A percentile compares a stretch with the other conserved stretches of the same genome.
phyloP scores from a whole-genome alignment of 106 monocot species.

The Posidonia australis region DNA sequence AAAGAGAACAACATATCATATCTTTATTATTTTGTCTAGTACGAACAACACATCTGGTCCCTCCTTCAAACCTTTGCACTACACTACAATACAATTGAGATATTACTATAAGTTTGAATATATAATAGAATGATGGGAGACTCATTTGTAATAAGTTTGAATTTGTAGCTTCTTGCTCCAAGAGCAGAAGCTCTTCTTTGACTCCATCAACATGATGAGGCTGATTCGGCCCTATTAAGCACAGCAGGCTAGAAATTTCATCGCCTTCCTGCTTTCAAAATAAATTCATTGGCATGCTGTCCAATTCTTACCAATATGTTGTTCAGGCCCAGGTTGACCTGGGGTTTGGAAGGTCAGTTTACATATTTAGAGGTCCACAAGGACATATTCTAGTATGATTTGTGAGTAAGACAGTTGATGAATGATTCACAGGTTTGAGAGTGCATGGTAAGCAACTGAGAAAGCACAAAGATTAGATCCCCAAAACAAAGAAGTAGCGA shows the following conservation, averaged over 20 bases:
- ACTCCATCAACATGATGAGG: conserved; percentile 45
- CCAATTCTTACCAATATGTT: conserved; percentile 34
- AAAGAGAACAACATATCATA: too few relatives aligned
- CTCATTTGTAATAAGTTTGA: not conserved
- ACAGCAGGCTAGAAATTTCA: conserved; percentile 34
- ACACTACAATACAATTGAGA: too few relatives aligned
- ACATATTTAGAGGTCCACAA: not conserved
- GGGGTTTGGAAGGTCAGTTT: conserved; percentile 59
- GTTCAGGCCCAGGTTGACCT: conserved; percentile 67
- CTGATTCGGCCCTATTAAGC: conserved; percentile 25
- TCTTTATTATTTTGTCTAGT: too few relatives aligned
- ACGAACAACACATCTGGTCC: too few relatives aligned
- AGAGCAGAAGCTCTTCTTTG: conserved; percentile 57
- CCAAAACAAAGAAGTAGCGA: conserved; percentile 33
- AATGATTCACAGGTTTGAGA: conserved; percentile 56
- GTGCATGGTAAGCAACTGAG: conserved; percentile 47
- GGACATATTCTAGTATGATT: not conserved
- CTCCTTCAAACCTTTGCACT: too few relatives aligned
- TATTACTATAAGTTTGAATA: too few relatives aligned
- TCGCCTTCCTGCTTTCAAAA: conserved; percentile 10
- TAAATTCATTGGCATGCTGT: conserved; percentile 36
- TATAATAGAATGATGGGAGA: too few relatives aligned
- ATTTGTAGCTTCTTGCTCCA: conserved; percentile 37
- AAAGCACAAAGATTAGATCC: conserved; percentile 56
- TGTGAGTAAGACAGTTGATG: conserved; percentile 6